Conservation (phyloP, 805 yeast species). For the Middelhovenomyces tepae region DNA sequence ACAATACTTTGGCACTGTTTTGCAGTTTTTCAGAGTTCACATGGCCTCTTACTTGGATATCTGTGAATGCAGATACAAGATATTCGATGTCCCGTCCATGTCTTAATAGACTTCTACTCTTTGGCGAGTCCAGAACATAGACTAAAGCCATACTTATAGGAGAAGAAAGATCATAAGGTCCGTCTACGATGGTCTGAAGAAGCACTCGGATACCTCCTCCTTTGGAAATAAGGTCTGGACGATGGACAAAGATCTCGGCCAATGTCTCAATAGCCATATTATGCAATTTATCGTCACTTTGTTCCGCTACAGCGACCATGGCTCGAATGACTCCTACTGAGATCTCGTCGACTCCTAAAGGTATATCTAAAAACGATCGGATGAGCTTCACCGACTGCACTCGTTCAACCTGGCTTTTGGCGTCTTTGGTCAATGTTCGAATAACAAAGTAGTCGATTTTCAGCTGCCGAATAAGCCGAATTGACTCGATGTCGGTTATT, state of each 20-base stretch:
- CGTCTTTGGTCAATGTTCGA: conserved; percentile 53
- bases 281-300: conserved; percentile 42
- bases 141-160: conserved; percentile 40
- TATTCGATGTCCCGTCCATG: conserved; percentile 55
- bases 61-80: conserved; percentile 65
- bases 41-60: conserved; percentile 41
- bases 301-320: conserved; percentile 54
- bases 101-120: conserved; percentile 43
- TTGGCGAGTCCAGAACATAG: conserved; percentile 49
- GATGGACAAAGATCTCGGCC: conserved; percentile 40
- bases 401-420: conserved; percentile 50
- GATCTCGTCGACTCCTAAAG: conserved; percentile 43
- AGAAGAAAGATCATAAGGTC: conserved; percentile 38
- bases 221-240: conserved; percentile 35
- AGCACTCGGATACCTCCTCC: conserved; percentile 40
- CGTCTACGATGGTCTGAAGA: conserved; percentile 44
- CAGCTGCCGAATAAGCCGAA: conserved; percentile 43
- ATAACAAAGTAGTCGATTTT: conserved; percentile 57
- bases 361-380: conserved; percentile 49
- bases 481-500: conserved; percentile 44
- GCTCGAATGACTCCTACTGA: conserved; percentile 60
- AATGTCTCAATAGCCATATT: conserved; percentile 44
- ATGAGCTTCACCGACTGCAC: conserved; percentile 69
- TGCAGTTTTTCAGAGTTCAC: conserved; percentile 48
- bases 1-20: conserved; percentile 48